These are phyloP conservation scores for Ophiostoma sp. DNA, from an alignment of 2,329 filamentous ascomycete genomes.

Conservation along the genomic window DNA sequence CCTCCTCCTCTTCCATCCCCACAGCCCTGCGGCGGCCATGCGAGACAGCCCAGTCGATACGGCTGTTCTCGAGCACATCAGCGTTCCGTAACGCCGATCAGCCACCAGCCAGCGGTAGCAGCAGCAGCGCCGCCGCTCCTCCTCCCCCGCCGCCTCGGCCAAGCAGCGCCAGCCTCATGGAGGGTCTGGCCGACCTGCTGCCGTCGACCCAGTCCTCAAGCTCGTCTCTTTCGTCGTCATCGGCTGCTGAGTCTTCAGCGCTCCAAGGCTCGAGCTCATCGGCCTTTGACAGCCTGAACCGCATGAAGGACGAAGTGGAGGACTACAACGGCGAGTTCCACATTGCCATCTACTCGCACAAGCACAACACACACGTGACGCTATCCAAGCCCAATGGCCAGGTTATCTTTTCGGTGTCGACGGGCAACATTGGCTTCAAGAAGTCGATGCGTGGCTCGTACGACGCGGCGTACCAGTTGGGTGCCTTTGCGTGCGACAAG, in stretches of 20 bases:
- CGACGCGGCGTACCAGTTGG: constrained; percentile 89
- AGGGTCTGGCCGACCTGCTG: constrained; percentile 30
- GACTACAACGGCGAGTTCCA: constrained; percentile 63
- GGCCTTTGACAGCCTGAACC: constrained; percentile 26
- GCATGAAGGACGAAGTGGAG: constrained; percentile 35
- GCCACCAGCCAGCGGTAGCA: constrained; percentile 1
- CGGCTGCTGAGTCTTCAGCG: background rate
- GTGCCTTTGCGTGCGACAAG: constrained; percentile 77
- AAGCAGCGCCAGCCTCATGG: constrained; percentile 28
- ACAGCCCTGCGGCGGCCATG: constrained; percentile 19
- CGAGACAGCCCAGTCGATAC: background rate
- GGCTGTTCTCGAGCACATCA: constrained; percentile 25
- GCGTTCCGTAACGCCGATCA: constrained; percentile 9
- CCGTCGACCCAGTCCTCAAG: constrained; percentile 3
- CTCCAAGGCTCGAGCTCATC: background rate
- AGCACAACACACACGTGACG: constrained; percentile 95
- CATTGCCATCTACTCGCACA: constrained; percentile 81
- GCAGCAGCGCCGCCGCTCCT: background rate
- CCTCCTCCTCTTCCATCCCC: background rate
- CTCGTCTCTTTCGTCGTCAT: background rate
- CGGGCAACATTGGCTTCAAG: constrained; percentile 85
- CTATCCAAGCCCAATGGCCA: constrained; percentile 79
- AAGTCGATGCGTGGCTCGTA: constrained; percentile 79
- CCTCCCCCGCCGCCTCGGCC: background rate
- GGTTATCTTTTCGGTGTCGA: constrained; percentile 73